Evolutionary conservation across 331 rosid species (phyloP).

Genomic region (Cydonia oblonga): DNA sequence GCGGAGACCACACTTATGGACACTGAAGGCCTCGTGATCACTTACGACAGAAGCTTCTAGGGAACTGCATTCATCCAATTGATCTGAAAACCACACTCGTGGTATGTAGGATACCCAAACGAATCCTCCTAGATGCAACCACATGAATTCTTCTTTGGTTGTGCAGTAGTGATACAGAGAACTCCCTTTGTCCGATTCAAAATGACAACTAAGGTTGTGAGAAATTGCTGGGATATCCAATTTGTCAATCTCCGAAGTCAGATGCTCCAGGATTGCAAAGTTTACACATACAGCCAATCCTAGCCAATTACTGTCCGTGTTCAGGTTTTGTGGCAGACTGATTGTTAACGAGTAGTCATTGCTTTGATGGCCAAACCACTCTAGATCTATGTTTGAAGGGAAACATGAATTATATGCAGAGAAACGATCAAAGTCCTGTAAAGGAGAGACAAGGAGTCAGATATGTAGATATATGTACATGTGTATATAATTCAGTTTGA

Average conservation of each 20-base stretch:
- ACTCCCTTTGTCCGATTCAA: not conserved
- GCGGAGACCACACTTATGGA: not conserved
- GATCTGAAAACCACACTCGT: not conserved
- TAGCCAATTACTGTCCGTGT: not conserved
- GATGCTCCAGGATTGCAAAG: not conserved
- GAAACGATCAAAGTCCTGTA: not conserved
- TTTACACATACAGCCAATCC: not conserved
- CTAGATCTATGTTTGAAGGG: not conserved
- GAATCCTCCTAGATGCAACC: not conserved
- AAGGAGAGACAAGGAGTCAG: not conserved
- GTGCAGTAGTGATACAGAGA: not conserved
- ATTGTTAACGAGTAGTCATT: not conserved
- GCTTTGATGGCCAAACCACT: not conserved
- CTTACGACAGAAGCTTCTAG: slow-evolving; percentile 1
- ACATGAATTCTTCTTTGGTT: slow-evolving; percentile 2
- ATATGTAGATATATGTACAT: not conserved
- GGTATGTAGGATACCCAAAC: slow-evolving; percentile 15
- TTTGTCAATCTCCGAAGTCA: not conserved
- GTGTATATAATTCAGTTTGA: not conserved
- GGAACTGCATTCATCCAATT: not conserved
- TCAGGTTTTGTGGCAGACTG: not conserved
- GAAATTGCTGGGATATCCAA: not conserved
- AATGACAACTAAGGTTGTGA: slow-evolving; percentile 5
- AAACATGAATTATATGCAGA: not conserved
- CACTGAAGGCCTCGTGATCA: not conserved